Base-by-base conservation (phyloP, 2,329 filamentous ascomycete species). In the Albophoma yamanashiensis region DNA sequence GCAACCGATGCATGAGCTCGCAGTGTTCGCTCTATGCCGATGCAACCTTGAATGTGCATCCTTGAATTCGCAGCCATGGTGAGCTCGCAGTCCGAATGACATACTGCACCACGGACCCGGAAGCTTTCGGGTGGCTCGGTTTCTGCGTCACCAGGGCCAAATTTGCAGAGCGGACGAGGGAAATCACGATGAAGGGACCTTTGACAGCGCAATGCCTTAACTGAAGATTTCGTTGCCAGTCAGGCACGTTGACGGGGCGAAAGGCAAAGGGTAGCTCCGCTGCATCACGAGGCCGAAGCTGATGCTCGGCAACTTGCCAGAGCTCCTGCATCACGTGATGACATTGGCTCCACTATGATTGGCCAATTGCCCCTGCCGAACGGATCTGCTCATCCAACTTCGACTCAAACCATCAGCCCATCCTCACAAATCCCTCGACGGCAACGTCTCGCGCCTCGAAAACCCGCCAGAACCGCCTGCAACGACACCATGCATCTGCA, bases 401-500 rank as follows among this genome's bases (percentile, higher is more conserved):
- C 68, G 66, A 68, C 66, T 69, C 74, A 73, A 75, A 56, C 57
- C 47, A 76, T 76, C 76, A 77, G 74, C 70, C 74, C 74, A 77
- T 76, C 70, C 67, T 71, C 70, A 73, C 75, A 79, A 79, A 78
- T 78, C 76, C 76, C 59, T 63, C 59, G 45, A 61, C 66, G 56
- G 58, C 59, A 57, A 59, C 52, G 25, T 39, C 53, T 59, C 56
- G 39, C 58, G 43, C 52, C 59, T 59, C 56, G 57, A 57, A 40
- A 58, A 57, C 39, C 55, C 40, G 34, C 53, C 57, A 58, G 55
- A 56, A 59, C 43, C 63, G 62, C 62, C 61, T 47, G 59, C 56
- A 61, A 61, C 65, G 65, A 70, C 74, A 73, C 69, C 70, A 86
- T 88, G 85, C 84, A 87, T 68, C 73, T 87, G 73, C 82, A 85